A percentile compares a stretch with the other conserved stretches of the same genome.
These are phyloP conservation scores for Zygosaccharomyces bisporus DNA, from an alignment of 805 yeast species.

Conservation along the genomic window DNA sequence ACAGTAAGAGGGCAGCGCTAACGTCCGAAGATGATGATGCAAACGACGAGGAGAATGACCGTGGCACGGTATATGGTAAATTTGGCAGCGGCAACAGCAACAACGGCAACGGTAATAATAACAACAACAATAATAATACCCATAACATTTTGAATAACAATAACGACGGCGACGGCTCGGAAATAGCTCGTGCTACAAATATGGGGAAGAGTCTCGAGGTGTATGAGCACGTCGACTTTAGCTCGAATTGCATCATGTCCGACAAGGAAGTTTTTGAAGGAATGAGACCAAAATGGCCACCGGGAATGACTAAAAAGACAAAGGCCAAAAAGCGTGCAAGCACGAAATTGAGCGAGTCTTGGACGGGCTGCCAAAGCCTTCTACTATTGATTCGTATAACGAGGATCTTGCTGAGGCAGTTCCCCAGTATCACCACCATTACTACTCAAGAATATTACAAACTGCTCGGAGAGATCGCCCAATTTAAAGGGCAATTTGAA, in stretches of 20 bases:
- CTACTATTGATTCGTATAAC: constrained; percentile 19
- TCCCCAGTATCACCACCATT: constrained; percentile 28
- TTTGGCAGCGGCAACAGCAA: constrained; percentile 10
- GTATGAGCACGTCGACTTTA: constrained; percentile 28
- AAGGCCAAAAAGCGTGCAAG: constrained; percentile 24
- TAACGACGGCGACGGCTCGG: constrained; percentile 7
- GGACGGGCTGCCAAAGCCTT: constrained; percentile 30
- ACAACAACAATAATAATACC: constrained; percentile 13
- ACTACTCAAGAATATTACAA: constrained; percentile 24
- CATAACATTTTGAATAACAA: not conserved
- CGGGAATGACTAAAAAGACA: constrained; percentile 25
- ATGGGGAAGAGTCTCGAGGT: constrained; percentile 21
- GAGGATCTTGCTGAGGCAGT: constrained; percentile 20
- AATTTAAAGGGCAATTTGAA: constrained; percentile 18
- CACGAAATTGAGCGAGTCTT: constrained; percentile 17
- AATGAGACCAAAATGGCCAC: constrained; percentile 30
- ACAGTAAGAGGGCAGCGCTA: not conserved
- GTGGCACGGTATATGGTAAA: constrained; percentile 4
- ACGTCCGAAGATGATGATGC: not conserved
- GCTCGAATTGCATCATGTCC: constrained; percentile 16
- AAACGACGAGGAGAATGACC: not conserved
- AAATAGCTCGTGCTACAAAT: constrained; percentile 5
- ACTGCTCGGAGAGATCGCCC: constrained; percentile 19
- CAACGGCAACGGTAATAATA: constrained; percentile 9
- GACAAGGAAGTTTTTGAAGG: constrained; percentile 18